phyloP scores from a whole-genome alignment of 352 stramenopile species.

The Globisporangium acanthophoron region DNA sequence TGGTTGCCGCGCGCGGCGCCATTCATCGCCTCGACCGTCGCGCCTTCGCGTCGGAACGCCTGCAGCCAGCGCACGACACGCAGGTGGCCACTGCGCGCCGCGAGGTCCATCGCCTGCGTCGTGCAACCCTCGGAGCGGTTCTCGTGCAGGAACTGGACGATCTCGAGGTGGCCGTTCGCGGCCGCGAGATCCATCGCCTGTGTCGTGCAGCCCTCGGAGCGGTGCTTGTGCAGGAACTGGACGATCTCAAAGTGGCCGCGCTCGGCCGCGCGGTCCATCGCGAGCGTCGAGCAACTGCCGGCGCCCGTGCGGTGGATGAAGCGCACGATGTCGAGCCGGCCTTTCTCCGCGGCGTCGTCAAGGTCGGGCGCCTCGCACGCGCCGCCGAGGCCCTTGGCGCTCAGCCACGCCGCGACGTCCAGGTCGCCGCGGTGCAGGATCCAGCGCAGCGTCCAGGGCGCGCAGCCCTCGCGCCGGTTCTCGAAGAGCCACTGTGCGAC shows the following conservation, averaged over 20 bases:
- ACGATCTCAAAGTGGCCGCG: constrained; percentile 23
- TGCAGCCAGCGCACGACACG: constrained; percentile 26
- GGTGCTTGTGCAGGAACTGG: constrained; percentile 23
- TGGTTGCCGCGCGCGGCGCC: constrained; percentile 11
- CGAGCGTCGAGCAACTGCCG: constrained; percentile 15
- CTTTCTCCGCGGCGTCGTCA: constrained; percentile 22
- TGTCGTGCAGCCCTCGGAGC: constrained; percentile 22
- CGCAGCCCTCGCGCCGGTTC: constrained; percentile 13
- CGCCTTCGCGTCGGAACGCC: constrained; percentile 16
- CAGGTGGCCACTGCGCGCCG: constrained; percentile 17
- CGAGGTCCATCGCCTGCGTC: constrained; percentile 22
- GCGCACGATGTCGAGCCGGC: constrained; percentile 19
- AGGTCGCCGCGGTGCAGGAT: constrained; percentile 11
- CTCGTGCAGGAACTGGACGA: constrained; percentile 23
- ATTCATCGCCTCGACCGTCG: constrained; percentile 16
- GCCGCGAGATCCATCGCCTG: constrained; percentile 24
- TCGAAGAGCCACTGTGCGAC: constrained; percentile 19
- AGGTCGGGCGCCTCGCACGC: constrained; percentile 11
- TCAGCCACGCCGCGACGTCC: constrained; percentile 8
- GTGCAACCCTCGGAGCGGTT: constrained; percentile 26
- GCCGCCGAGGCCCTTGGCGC: constrained; percentile 3
- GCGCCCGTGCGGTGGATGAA: constrained; percentile 15
- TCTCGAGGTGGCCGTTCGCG: constrained; percentile 19
- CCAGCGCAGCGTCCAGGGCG: constrained; percentile 14
- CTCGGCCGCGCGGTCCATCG: constrained; percentile 30